A percentile compares a stretch with the other conserved stretches of the same genome.
Evolutionary conservation across 78 protist genomes (phyloP).

Genomic region (Dictyostelium purpureum): DNA sequence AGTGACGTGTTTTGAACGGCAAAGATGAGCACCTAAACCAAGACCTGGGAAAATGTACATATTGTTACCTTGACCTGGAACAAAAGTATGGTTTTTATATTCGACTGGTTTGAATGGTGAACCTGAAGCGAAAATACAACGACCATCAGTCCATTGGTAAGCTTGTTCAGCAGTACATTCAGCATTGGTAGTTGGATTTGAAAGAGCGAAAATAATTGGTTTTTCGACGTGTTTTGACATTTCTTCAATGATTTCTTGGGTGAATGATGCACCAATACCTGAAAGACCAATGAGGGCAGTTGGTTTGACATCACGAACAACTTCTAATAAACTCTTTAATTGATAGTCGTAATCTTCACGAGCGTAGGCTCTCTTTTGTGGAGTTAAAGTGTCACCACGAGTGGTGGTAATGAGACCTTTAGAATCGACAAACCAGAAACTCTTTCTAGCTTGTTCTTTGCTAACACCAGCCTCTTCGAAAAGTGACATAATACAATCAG

Average conservation of each 20-base stretch:
- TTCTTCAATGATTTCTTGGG: conserved; percentile 82
- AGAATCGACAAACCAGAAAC: conserved; percentile 90
- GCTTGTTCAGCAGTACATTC: conserved; percentile 96
- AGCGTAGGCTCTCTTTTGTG: conserved; percentile 87
- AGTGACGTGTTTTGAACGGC: conserved; percentile 81
- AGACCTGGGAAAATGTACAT: conserved; percentile 97
- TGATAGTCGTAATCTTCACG: conserved; percentile 69
- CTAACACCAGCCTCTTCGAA: conserved; percentile 72
- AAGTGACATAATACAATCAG: conserved; percentile 67
- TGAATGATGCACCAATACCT: conserved; percentile 88
- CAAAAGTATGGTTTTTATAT: conserved; percentile 42
- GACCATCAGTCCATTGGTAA: conserved; percentile 89
- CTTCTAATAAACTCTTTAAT: conserved; percentile 56
- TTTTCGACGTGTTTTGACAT: conserved; percentile 60
- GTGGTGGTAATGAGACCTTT: conserved; percentile 79
- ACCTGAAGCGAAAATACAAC: conserved; percentile 93
- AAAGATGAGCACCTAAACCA: conserved; percentile 89
- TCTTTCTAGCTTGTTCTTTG: conserved; percentile 83
- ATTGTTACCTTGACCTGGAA: conserved; percentile 91
- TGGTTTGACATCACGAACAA: conserved; percentile 86
- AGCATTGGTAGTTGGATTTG: conserved; percentile 94
- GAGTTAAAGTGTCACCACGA: conserved; percentile 83
- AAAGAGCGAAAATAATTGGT: conserved; percentile 96
- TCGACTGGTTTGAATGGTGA: conserved; percentile 91
- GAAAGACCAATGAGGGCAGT: conserved; percentile 93